phyloP scores from a whole-genome alignment of 1,284 basidiomycete species.

The Leccinum pachyderme region DNA sequence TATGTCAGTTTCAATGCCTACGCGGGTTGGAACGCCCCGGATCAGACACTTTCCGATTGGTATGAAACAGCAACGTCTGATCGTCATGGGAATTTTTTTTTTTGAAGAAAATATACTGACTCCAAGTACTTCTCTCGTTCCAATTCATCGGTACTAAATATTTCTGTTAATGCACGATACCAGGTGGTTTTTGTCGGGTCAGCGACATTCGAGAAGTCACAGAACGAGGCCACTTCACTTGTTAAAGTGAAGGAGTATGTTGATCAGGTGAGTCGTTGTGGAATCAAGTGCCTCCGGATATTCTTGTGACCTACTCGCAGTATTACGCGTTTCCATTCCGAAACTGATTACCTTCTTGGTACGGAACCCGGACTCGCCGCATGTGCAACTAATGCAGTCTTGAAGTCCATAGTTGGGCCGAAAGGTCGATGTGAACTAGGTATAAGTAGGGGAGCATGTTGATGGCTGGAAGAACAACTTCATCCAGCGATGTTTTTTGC shows the following conservation, averaged over 20 bases:
- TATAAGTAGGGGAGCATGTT: not conserved
- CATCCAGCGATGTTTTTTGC: not conserved
- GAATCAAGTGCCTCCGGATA: not conserved
- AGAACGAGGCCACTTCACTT: not conserved
- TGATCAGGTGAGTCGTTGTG: not conserved
- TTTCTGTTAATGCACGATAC: not conserved
- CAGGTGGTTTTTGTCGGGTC: not conserved
- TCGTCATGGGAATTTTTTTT: too few relatives aligned
- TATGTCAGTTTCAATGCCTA: not conserved
- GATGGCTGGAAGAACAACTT: not conserved
- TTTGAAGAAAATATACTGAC: not conserved
- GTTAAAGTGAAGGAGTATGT: not conserved
- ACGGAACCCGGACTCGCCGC: not conserved
- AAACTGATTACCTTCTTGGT: not conserved
- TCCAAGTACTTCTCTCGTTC: not conserved
- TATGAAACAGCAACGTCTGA: not conserved
- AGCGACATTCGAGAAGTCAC: not conserved
- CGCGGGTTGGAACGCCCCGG: not conserved
- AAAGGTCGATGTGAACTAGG: not conserved
- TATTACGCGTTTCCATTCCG: not conserved
- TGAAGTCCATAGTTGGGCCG: not conserved
- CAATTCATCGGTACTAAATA: not conserved
- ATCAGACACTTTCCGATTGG: not conserved
- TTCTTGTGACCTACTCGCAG: not conserved
- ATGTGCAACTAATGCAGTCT: not conserved